These are phyloP conservation scores for Tilletia caries DNA, from an alignment of 1,284 basidiomycete genomes.

Conservation along the genomic window DNA sequence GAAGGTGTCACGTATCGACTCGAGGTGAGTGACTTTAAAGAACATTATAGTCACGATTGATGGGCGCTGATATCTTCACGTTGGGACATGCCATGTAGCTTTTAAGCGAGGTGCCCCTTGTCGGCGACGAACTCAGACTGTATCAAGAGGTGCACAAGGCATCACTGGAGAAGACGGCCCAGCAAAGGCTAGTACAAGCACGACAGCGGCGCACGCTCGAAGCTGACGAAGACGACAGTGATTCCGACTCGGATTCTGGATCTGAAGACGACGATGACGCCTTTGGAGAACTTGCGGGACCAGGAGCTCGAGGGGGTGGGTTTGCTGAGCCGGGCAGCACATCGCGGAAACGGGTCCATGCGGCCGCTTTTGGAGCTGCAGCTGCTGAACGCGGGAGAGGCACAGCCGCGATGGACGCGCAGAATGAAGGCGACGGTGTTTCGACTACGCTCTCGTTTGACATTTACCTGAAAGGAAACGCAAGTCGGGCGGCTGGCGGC, in stretches of 20 bases:
- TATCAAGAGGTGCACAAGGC: conserved; percentile 73
- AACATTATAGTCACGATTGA: not conserved
- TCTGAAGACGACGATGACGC: conserved; percentile 59
- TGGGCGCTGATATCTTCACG: conserved; percentile 6
- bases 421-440: conserved; percentile 57
- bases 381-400: conserved; percentile 18
- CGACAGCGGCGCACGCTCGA: conserved; percentile 85
- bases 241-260: conserved; percentile 26
- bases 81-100: conserved; percentile 68
- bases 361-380: conserved; percentile 21
- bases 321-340: conserved; percentile 16
- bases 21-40: conserved; percentile 59
- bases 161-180: conserved; percentile 79
- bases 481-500: conserved; percentile 66
- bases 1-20: not conserved
- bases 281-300: not conserved
- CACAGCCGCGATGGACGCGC: conserved; percentile 62
- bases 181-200: conserved; percentile 76
- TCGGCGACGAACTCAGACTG: conserved; percentile 70
- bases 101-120: conserved; percentile 73
- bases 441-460: conserved; percentile 75
- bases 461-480: conserved; percentile 92
- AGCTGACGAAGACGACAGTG: conserved; percentile 60
- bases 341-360: conserved; percentile 25
- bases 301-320: conserved; percentile 8